Base-by-base conservation (phyloP, 2,329 filamentous ascomycete species). In the Diaporthe batatas region DNA sequence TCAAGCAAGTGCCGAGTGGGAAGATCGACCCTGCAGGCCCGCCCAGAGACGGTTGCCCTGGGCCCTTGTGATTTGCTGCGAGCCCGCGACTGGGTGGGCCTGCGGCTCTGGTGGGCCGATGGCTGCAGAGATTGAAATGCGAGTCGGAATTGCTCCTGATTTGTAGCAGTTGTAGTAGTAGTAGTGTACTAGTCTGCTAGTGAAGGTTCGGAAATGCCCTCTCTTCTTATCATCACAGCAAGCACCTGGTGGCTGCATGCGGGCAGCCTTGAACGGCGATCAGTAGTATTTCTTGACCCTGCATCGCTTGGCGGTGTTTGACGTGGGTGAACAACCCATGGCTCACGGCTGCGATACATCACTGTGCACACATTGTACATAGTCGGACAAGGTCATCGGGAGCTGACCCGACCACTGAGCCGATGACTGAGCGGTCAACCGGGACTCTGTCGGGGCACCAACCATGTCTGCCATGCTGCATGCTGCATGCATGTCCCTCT, bases 1-100 rank as follows among this genome's bases (percentile, higher is more conserved):
- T 53, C 62, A 53, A 53, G n/a, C 64, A 74, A 74, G 64, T 74
- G 72, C 72, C 72, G 72, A 73, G 72, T n/a, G 29, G 57, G 39
- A 64, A 71, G 72, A 72, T 73, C 69, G 70, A 49, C 72, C 72
- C 72, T 74, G 72, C 72, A 72, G 47, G 29, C 54, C 49, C 72
- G 44, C 12, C 55, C 44, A 42, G 3, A 21, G 23, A 25, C 12
- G 47, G 44, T 16, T 29, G 23, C 23, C 42, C 16, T 29, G 42
- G 55, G 47, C 18, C 39, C 36, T 62, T 62, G 23, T 72, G 62
- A 72, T 73, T 73, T 57, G 69, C 55, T 69, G 36, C 25, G 11
- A 18, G 34, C 11, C 23, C 14, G 23, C 14, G 21, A 42, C 32
- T 57, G 32, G 54, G 71, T 58, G 36, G 58, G 55, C 16, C 32